Base-by-base conservation (phyloP, 1,284 basidiomycete species). In the Trichosporon sp. region DNA sequence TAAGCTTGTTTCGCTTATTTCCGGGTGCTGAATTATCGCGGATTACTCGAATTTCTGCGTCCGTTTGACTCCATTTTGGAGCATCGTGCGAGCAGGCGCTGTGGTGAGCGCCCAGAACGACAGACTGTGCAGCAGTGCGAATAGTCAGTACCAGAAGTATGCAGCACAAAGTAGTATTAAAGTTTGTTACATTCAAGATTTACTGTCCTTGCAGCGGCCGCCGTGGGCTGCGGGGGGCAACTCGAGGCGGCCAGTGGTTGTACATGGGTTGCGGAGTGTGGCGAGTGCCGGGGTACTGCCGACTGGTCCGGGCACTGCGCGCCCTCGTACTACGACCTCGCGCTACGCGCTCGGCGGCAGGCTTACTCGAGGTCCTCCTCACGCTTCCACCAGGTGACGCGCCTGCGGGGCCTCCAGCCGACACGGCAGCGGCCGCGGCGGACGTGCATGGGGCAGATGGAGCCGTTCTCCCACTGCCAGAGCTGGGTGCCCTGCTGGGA, bases 381-480 rank as follows among this genome's bases (percentile, higher is more conserved):
- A 29, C 58, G 58, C 27, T 32, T n/a, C 58, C 32, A 63, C 34
- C 34, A 38, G 38, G 12, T n/a, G 35, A 6, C 12, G 62, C 21
- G 29, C 12, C n/a, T 12, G 62, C 25, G n/a, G 12, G 38, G 9
- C 21, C 31, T 35, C 32, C 62, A 64, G 12, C 25, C 23, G 23
- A 18, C 12, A 38, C 9, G n/a, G 34, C 34, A 11, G 38, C 62
- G 42, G 23, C 62, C 62, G 23, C 42, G 62, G 38, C 42, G 35
- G 25, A 64, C 35, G 62, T 44, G 25, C 23, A 64, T 38, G 12
- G 62, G 62, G 62, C 62, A 38, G 62, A 64, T n/a, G 6, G 35
- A 27, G 1, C 62, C 62, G 62, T 64, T 38, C 3, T n/a, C 6
- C 62, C 62, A 64, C 13, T n/a, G 35, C 62, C 62, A 64, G 34